These are phyloP conservation scores for Przewalskia tangutica DNA, from an alignment of 257 asterid genomes.

Conservation along the genomic window DNA sequence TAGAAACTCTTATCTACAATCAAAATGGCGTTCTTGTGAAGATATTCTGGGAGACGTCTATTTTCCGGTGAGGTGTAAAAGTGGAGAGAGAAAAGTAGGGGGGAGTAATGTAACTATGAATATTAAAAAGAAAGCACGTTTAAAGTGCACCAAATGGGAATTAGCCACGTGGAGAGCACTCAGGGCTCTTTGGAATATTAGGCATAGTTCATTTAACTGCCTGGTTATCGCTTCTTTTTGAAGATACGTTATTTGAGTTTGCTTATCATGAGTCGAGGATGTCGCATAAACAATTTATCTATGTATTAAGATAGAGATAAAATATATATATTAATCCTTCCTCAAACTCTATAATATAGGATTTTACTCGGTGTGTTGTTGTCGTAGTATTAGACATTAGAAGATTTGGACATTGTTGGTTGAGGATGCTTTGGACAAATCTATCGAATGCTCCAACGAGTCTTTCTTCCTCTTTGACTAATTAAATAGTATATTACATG, in stretches of 20 bases:
- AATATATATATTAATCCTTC: too few species aligned
- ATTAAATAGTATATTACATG: too few species aligned
- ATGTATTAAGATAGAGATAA: too few species aligned
- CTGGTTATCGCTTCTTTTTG: too few species aligned
- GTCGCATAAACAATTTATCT: too few species aligned
- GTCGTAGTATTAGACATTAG: background rate
- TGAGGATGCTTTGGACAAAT: conserved; percentile 3
- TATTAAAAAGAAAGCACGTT: conserved; percentile 2
- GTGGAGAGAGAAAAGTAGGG: conserved; percentile 18
- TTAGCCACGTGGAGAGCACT: conserved; percentile 3
- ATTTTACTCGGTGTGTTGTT: too few species aligned
- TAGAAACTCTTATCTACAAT: conserved; percentile 3
- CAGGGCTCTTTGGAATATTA: background rate
- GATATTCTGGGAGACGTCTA: conserved; percentile 11
- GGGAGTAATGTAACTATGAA: too few species aligned
- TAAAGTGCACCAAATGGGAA: background rate
- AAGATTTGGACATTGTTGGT: background rate
- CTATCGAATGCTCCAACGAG: background rate
- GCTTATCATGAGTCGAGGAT: too few species aligned
- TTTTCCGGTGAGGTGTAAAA: conserved; percentile 10
- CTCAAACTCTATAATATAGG: too few species aligned
- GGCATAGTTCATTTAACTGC: too few species aligned
- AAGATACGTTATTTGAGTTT: too few species aligned
- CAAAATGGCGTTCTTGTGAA: conserved; percentile 9
- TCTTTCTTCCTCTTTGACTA: background rate